Percentiles rank a stretch among this genome's conserved stretches.
These are phyloP conservation scores for Dictyophora rubrovolvata DNA, from an alignment of 768 basidiomycete species.

Conservation along the genomic window DNA sequence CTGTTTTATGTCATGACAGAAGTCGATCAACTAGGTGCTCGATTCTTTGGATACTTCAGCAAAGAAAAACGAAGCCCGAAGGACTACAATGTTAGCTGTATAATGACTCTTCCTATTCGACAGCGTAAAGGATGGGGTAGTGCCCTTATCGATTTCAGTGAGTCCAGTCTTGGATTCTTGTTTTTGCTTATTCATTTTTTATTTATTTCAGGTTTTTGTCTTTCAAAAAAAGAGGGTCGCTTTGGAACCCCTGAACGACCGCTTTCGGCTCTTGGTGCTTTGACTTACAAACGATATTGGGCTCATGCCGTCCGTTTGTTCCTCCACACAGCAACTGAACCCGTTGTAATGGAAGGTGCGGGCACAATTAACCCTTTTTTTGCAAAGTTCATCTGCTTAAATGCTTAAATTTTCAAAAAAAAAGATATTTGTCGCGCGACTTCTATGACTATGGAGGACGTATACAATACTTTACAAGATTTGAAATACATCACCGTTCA, in stretches of 20 bases:
- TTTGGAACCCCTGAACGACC: conserved; percentile 94
- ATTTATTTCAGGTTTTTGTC: conserved; percentile 65
- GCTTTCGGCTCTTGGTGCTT: conserved; percentile 80
- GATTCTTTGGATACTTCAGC: conserved; percentile 96
- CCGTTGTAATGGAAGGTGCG: conserved; percentile 68
- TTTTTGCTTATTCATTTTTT: background rate
- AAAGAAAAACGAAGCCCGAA: conserved; percentile 97
- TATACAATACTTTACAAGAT: conserved; percentile 60
- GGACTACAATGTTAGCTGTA: conserved; percentile 97
- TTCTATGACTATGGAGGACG: conserved; percentile 86
- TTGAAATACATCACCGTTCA: conserved; percentile 64
- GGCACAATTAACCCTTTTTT: conserved; percentile 4
- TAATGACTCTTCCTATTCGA: conserved; percentile 94
- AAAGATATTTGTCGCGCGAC: conserved; percentile 78
- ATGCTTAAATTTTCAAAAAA: conserved; percentile 8
- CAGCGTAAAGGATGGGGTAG: conserved; percentile 97
- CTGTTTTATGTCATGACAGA: conserved; percentile 98
- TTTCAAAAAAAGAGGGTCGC: conserved; percentile 90
- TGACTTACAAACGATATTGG: conserved; percentile 97
- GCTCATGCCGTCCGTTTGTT: conserved; percentile 78
- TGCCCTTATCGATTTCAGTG: conserved; percentile 96
- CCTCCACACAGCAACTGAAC: conserved; percentile 47
- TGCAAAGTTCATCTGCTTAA: background rate
- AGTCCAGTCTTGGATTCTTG: conserved; percentile 23
- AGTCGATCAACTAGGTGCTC: conserved; percentile 77